Conservation (phyloP, 257 asterid species). For the Schizonepeta tenuifolia region DNA sequence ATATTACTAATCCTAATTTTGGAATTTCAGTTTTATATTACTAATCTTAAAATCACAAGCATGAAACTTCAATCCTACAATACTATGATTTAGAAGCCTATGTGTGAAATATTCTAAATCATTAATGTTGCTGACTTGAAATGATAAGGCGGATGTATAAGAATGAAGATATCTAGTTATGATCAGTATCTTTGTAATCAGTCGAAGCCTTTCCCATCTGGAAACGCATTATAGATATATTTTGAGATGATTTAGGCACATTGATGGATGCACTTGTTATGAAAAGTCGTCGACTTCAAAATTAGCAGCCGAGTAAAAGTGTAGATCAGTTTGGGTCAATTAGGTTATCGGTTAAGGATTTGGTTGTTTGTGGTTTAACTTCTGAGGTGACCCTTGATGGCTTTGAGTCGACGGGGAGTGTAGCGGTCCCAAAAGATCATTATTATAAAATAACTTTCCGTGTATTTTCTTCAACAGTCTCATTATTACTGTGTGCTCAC, state of each 20-base stretch:
- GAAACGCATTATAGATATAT: not conserved
- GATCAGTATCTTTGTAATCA: constrained; percentile 1
- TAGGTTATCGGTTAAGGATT: not conserved
- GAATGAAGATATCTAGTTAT: not conserved
- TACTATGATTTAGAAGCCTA: not conserved
- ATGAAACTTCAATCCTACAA: not conserved
- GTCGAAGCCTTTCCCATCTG: not conserved
- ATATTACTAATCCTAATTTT: not conserved
- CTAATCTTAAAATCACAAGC: not conserved
- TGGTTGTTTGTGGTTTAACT: constrained; percentile 8
- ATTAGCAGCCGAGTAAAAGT: not conserved
- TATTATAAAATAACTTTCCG: not conserved
- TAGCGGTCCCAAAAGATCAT: not conserved
- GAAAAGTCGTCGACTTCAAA: not conserved
- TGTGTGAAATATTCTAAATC: not conserved
- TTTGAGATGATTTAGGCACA: not conserved
- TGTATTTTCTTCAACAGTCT: not conserved
- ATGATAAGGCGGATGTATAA: not conserved
- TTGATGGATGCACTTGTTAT: not conserved
- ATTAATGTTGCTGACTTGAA: not conserved
- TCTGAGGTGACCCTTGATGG: constrained; percentile 5
- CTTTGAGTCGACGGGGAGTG: constrained; percentile 5
- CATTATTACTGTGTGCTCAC: not conserved
- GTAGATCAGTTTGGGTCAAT: not conserved
- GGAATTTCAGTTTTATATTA: not conserved